phyloP scores from a whole-genome alignment of 176 grass and related monocot species.

The Musa itinerans region DNA sequence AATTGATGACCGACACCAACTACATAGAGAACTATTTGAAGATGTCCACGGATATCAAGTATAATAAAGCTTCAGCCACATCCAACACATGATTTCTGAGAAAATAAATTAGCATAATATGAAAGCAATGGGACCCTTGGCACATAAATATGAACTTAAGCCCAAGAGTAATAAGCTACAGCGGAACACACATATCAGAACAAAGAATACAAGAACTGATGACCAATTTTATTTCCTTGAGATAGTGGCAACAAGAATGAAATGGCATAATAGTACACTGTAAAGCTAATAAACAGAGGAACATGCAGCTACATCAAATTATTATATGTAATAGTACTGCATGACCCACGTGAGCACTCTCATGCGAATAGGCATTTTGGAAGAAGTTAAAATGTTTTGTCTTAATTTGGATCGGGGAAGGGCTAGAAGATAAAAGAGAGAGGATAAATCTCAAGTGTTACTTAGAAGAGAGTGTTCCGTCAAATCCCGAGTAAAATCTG shows the following conservation, averaged over 20 bases:
- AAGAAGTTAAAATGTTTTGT: not conserved
- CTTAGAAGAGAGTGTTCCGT: not conserved
- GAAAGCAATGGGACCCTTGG: too few species aligned
- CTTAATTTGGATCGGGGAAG: not conserved
- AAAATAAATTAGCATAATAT: too few species aligned
- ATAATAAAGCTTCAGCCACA: too few species aligned
- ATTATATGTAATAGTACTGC: not conserved
- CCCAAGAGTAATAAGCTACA: too few species aligned
- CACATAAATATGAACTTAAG: too few species aligned
- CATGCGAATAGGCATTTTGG: not conserved
- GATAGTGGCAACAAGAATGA: not conserved
- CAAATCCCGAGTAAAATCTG: not conserved
- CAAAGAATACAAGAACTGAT: not conserved
- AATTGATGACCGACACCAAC: too few species aligned
- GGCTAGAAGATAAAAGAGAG: not conserved
- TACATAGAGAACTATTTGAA: too few species aligned
- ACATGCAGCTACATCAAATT: conserved; percentile 1
- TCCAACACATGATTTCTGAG: too few species aligned
- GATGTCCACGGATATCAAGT: too few species aligned
- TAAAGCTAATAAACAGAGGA: not conserved
- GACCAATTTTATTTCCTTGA: not conserved
- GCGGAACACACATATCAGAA: too few species aligned
- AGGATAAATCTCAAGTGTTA: not conserved
- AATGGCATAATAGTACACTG: not conserved
- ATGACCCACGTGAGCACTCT: not conserved